These are phyloP conservation scores for Candida nanaspora DNA, from an alignment of 805 yeast genomes.

Conservation along the genomic window DNA sequence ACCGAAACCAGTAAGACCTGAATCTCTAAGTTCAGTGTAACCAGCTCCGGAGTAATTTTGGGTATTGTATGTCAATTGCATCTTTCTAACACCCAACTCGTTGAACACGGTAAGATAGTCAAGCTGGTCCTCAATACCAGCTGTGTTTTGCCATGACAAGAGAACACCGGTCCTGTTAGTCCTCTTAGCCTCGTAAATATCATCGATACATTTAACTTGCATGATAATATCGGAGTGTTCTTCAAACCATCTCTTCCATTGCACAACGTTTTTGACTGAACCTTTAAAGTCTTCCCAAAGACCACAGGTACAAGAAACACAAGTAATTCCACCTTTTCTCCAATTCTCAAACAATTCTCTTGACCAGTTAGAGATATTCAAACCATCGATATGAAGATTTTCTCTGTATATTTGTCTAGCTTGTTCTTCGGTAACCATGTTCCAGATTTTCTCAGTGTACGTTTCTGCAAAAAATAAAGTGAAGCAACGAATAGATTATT, in stretches of 20 bases:
- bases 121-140: conserved; percentile 13
- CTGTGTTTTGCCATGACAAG: conserved; percentile 13
- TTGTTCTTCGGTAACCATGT: conserved; percentile 12
- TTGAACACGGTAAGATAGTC: conserved; percentile 13
- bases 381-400: conserved; percentile 12
- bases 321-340: conserved; percentile 14
- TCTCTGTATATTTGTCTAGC: conserved; percentile 13
- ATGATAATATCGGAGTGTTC: conserved; percentile 12
- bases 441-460: neutral
- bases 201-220: conserved; percentile 10
- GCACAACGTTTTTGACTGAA: conserved; percentile 12
- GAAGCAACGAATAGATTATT: too few relatives aligned
- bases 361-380: conserved; percentile 12
- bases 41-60: conserved; percentile 16
- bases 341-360: conserved; percentile 11
- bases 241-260: conserved; percentile 16
- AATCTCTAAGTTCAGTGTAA: conserved; percentile 14
- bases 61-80: conserved; percentile 14
- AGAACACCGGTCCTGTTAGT: conserved; percentile 14
- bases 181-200: conserved; percentile 11
- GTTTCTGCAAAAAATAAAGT: neutral
- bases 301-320: conserved; percentile 13
- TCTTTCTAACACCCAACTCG: conserved; percentile 11
- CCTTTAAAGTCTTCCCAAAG: conserved; percentile 14
- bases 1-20: conserved; percentile 36